phyloP scores from a whole-genome alignment of 352 stramenopile genomes.

The Pythium sukuiense region DNA sequence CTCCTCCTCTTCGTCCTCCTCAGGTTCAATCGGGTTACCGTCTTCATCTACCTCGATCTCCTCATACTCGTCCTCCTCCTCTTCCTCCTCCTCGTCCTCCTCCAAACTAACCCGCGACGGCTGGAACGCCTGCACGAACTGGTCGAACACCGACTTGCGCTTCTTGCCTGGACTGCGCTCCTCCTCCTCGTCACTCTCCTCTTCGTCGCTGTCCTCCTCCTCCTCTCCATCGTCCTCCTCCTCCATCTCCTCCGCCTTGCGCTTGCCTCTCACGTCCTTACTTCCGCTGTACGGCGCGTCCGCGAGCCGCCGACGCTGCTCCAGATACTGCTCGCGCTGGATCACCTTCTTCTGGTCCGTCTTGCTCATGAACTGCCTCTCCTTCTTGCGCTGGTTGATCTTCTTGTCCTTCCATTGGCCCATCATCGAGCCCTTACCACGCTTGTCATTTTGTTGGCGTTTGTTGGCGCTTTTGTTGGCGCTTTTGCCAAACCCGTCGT shows the following conservation, averaged over 20 bases:
- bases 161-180: conserved; percentile 25
- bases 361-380: conserved; percentile 41
- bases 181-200: conserved; percentile 29
- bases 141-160: conserved; percentile 55
- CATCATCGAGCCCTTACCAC: conserved; percentile 54
- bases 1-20: conserved; percentile 35
- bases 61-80: conserved; percentile 44
- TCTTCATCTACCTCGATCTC: conserved; percentile 45
- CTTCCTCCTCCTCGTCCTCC: conserved; percentile 36
- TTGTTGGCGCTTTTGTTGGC: not conserved
- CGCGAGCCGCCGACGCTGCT: conserved; percentile 33
- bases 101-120: conserved; percentile 14
- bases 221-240: conserved; percentile 27
- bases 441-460: not conserved
- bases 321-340: conserved; percentile 43
- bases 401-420: conserved; percentile 75
- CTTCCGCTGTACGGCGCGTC: conserved; percentile 45
- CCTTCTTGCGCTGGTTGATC: conserved; percentile 41
- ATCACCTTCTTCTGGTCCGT: conserved; percentile 50
- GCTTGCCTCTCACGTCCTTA: conserved; percentile 8
- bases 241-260: conserved; percentile 14
- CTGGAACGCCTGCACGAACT: conserved; percentile 75
- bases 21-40: conserved; percentile 35
- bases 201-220: conserved; percentile 20
- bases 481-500: not conserved